Base-by-base conservation (phyloP, 1,284 basidiomycete genomes). In the Volvariella volvacea region DNA sequence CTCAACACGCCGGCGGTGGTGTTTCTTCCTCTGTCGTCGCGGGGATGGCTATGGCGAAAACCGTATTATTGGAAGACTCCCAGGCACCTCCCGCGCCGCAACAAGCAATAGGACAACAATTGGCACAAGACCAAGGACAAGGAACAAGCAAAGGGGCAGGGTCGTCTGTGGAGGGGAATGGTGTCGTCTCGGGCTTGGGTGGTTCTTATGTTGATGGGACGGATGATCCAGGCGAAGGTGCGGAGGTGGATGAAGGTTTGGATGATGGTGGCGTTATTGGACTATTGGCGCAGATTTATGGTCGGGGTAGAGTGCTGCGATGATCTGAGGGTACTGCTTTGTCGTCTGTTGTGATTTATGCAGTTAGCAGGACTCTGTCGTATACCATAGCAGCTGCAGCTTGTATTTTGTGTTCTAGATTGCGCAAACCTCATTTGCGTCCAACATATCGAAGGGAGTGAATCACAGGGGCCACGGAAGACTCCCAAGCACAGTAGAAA, bases 231-330 rank as follows among this genome's bases (percentile, higher is more conserved):
- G 19, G 8, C 7, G 7, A 36, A 36, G 70, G 73, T 42, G n/a
- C n/a, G n/a, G 71, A 78, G 44, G 75, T 77, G 19, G 80, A 79
- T 2, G 78, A 82, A 10, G 71, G 67, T 3, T 59, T 78, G 39
- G 74, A 74, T 47, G 76, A 83, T 52, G 80, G 76, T 1, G 88
- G 88, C 14, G 81, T 91, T 50, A 63, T 90, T 47, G 84, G 82
- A 22, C 55, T 91, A 52, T 58, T 91, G 52, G 80, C 83, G 30
- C 81, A 89, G 65, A 89, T 91, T 41, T 91, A 90, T 59, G 80
- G 77, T 44, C 70, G 76, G 46, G 73, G 70, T 12, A 48, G 78
- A 80, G 25, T 28, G 12, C 25, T 28, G 6, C 25, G 25, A 28
- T 28, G 25, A 28, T 6, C 12, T 28, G 25, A 28, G 25, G 6